A percentile compares a stretch with the other conserved stretches of the same genome.
These are phyloP conservation scores for Hemerocallis citrina DNA, from an alignment of 106 monocot species.

Conservation along the genomic window DNA sequence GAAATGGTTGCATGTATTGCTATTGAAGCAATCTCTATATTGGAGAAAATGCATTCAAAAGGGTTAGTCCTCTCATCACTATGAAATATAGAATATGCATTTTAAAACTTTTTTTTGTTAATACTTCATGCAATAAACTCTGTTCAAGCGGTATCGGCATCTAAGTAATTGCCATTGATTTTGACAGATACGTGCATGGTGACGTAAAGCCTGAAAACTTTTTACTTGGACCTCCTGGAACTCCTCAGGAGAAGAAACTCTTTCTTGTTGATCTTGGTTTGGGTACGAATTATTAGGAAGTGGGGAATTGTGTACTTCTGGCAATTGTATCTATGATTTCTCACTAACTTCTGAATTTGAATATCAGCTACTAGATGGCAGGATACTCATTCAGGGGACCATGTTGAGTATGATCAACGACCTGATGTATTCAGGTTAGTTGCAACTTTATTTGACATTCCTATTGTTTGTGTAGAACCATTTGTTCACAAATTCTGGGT, in stretches of 20 bases:
- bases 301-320: background rate
- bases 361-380: slow-evolving; percentile 72
- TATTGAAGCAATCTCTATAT: slow-evolving; percentile 71
- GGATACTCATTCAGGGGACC: slow-evolving; percentile 44
- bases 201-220: slow-evolving; percentile 99
- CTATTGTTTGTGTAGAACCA: background rate
- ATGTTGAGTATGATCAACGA: slow-evolving; percentile 76
- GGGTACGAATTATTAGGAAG: slow-evolving; percentile 32
- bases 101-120: too few relatives aligned
- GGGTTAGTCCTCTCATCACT: slow-evolving; percentile 21
- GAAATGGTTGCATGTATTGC: slow-evolving; percentile 81
- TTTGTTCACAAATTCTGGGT: background rate
- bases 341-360: background rate
- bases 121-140: too few relatives aligned
- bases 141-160: too few relatives aligned
- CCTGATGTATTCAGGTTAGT: slow-evolving; percentile 80
- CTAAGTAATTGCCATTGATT: background rate
- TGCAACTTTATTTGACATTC: background rate
- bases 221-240: slow-evolving; percentile 81
- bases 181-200: slow-evolving; percentile 85
- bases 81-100: too few relatives aligned
- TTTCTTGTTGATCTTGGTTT: slow-evolving; percentile 97
- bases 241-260: slow-evolving; percentile 80
- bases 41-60: slow-evolving; percentile 78
- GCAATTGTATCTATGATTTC: slow-evolving; percentile 3